Conservation (phyloP, 2,329 filamentous ascomycete genomes). For the Trichoderma pleuroti region DNA sequence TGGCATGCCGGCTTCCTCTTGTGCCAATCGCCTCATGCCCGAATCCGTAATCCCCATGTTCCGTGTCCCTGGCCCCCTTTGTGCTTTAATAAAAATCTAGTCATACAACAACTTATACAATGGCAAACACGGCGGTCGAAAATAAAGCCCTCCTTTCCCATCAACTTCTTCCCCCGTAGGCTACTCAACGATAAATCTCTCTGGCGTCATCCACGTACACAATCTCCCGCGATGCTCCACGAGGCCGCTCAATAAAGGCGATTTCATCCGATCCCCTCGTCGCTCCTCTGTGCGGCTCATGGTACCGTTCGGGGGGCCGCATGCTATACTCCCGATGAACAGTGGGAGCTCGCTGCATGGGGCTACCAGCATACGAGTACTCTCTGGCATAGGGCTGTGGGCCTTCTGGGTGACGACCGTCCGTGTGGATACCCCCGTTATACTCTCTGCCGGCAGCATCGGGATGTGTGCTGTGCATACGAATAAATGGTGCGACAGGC, state of each 20-base stretch:
- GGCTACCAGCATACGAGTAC: slow-evolving; percentile 28
- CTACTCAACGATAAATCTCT: slow-evolving; percentile 34
- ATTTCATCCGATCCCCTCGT: slow-evolving; percentile 37
- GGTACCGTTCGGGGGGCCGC: slow-evolving; percentile 44
- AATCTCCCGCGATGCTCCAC: slow-evolving; percentile 40
- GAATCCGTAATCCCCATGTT: background rate
- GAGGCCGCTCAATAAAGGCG: slow-evolving; percentile 44
- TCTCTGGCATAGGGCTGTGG: slow-evolving; percentile 34
- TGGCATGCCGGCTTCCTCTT: background rate
- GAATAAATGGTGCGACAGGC: slow-evolving; percentile 40
- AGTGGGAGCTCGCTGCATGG: slow-evolving; percentile 25
- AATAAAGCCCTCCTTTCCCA: background rate
- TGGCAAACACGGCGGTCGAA: background rate
- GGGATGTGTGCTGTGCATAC: slow-evolving; percentile 43
- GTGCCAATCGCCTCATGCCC: background rate
- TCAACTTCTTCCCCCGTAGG: background rate
- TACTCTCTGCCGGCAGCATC: slow-evolving; percentile 33
- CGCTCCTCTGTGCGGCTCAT: slow-evolving; percentile 32
- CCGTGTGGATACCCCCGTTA: slow-evolving; percentile 27
- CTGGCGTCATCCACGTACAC: slow-evolving; percentile 43
- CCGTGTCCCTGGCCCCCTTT: background rate
- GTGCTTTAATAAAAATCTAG: background rate
- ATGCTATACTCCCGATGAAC: slow-evolving; percentile 38
- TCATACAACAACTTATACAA: slow-evolving; percentile 12
- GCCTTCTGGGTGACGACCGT: slow-evolving; percentile 28